A percentile compares a stretch with the other conserved stretches of the same genome.
These are phyloP conservation scores for Ceratocystis smalleyi DNA, from an alignment of 2,329 filamentous ascomycete genomes.

Conservation along the genomic window DNA sequence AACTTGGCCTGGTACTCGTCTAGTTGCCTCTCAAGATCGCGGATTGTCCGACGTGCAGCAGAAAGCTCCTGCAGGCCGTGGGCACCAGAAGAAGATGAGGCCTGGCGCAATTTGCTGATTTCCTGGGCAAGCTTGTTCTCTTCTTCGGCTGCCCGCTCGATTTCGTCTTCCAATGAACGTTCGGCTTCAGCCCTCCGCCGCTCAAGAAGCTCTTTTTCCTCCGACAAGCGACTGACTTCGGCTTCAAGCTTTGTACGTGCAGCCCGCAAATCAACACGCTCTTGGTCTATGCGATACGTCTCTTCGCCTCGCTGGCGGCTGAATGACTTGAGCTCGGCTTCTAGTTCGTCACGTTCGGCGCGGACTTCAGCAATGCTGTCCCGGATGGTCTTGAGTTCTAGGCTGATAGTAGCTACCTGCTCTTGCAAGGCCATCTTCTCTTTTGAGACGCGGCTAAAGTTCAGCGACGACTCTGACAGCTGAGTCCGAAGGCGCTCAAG, in stretches of 20 bases:
- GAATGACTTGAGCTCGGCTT: constrained; percentile 27
- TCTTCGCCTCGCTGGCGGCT: constrained; percentile 36
- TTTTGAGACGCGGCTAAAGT: constrained; percentile 38
- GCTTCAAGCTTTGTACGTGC: constrained; percentile 52
- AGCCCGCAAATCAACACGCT: constrained; percentile 52
- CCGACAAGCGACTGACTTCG: constrained; percentile 48
- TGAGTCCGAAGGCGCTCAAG: constrained; percentile 39
- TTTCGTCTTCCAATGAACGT: constrained; percentile 47
- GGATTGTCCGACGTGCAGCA: constrained; percentile 46
- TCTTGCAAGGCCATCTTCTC: constrained; percentile 52
- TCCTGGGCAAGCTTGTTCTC: constrained; percentile 46
- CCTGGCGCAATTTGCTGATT: constrained; percentile 34
- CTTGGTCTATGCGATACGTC: constrained; percentile 47
- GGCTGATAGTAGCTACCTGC: constrained; percentile 41
- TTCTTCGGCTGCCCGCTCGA: constrained; percentile 49
- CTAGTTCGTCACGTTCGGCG: constrained; percentile 52
- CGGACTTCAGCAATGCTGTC: constrained; percentile 41
- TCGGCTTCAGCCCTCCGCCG: constrained; percentile 46
- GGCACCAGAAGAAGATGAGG: constrained; percentile 29
- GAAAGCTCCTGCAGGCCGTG: constrained; percentile 39
- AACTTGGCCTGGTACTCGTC: constrained; percentile 37
- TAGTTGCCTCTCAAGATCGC: constrained; percentile 48
- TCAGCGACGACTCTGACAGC: constrained; percentile 41
- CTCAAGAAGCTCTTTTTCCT: constrained; percentile 43
- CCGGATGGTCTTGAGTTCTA: constrained; percentile 44